phyloP scores from a whole-genome alignment of 352 stramenopile species.

The Phytophthora aleatoria region DNA sequence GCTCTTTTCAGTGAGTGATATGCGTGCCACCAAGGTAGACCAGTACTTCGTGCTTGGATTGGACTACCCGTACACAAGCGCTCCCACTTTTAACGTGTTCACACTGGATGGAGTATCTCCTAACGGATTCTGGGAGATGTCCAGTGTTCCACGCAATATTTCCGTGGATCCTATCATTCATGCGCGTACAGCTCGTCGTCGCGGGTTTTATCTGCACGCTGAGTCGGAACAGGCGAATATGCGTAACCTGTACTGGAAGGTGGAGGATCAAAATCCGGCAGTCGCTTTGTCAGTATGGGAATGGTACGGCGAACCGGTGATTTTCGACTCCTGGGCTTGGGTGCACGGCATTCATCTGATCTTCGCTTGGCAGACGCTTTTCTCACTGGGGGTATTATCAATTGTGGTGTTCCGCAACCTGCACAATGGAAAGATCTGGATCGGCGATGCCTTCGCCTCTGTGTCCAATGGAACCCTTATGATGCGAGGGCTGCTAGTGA shows the following conservation, averaged over 20 bases:
- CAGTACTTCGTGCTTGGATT: slow-evolving; percentile 32
- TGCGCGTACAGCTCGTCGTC: slow-evolving; percentile 34
- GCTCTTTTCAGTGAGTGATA: slow-evolving; percentile 36
- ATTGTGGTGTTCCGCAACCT: slow-evolving; percentile 45
- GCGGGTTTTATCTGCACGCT: slow-evolving; percentile 41
- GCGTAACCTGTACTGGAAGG: slow-evolving; percentile 29
- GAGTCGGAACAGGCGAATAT: slow-evolving; percentile 47
- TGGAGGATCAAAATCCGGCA: slow-evolving; percentile 30
- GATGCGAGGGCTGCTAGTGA: slow-evolving; percentile 30
- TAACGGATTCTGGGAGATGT: slow-evolving; percentile 30
- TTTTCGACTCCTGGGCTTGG: slow-evolving; percentile 55
- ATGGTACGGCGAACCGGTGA: slow-evolving; percentile 36
- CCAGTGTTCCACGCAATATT: slow-evolving; percentile 16
- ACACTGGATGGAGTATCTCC: slow-evolving; percentile 16
- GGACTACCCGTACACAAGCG: slow-evolving; percentile 33
- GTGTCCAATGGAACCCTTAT: slow-evolving; percentile 39
- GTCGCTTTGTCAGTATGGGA: slow-evolving; percentile 26
- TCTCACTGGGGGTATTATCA: slow-evolving; percentile 33
- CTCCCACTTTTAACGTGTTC: slow-evolving; percentile 17
- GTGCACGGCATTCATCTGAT: slow-evolving; percentile 42
- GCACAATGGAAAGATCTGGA: slow-evolving; percentile 41
- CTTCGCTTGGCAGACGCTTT: slow-evolving; percentile 35
- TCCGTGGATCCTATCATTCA: slow-evolving; percentile 25
- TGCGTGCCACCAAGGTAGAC: slow-evolving; percentile 19
- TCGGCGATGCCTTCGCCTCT: slow-evolving; percentile 44